These are phyloP conservation scores for Delitschia confertaspora DNA, from an alignment of 495 filamentous ascomycete genomes.

Conservation along the genomic window DNA sequence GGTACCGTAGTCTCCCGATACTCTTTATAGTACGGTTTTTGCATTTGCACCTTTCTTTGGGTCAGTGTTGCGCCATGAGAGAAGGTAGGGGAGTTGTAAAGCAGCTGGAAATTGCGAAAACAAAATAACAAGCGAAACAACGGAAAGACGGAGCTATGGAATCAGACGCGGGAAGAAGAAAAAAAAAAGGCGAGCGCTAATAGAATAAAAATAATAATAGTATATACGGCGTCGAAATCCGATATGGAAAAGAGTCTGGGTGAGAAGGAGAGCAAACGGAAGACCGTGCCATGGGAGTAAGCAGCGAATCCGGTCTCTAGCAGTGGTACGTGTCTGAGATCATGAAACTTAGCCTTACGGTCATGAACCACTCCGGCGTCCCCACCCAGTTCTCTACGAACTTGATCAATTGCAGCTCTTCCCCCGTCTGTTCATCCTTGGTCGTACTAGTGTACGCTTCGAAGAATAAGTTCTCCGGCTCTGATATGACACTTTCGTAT, in stretches of 20 bases:
- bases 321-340: neutral
- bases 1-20: conserved; percentile 42
- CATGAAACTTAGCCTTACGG: conserved; percentile 27
- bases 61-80: no score
- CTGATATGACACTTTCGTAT: conserved; percentile 38
- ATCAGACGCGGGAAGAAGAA: no score
- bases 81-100: no score
- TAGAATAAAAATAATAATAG: no score
- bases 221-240: no score
- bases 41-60: conserved; percentile 45
- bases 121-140: no score
- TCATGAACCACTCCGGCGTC: conserved; percentile 36
- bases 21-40: conserved; percentile 44
- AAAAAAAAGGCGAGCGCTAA: no score
- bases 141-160: no score
- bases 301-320: conserved; percentile 3
- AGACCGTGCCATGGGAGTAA: conserved; percentile 2
- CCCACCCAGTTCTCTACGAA: conserved; percentile 44
- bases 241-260: no score
- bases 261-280: neutral
- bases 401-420: conserved; percentile 38
- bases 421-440: conserved; percentile 32
- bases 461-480: conserved; percentile 44
- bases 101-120: no score
- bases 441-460: no score